Conservation (phyloP, 2,329 filamentous ascomycete genomes). For the Ceratocystis papillata region DNA sequence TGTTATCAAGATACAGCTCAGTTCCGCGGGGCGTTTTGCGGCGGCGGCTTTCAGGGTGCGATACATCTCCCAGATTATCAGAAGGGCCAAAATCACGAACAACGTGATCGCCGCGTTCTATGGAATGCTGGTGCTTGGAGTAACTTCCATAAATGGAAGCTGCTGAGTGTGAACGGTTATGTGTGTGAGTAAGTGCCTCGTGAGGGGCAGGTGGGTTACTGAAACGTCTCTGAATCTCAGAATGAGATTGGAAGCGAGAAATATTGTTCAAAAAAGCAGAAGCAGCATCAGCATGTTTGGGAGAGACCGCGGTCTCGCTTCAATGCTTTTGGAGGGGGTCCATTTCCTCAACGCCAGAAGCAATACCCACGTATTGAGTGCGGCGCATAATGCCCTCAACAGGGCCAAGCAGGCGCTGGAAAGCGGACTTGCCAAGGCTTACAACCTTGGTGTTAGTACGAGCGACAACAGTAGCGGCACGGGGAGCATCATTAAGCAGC, state of each 20-base stretch:
- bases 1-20: conserved; percentile 18
- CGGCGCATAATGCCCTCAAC: conserved; percentile 92
- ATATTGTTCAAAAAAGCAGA: conserved; percentile 4
- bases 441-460: conserved; percentile 86
- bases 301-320: conserved; percentile 19
- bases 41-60: conserved; percentile 19
- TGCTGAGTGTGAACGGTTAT: conserved; percentile 19
- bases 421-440: conserved; percentile 82
- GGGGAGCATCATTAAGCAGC: conserved; percentile 81
- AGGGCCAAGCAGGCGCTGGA: conserved; percentile 83
- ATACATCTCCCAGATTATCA: conserved; percentile 16
- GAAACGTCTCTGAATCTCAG: conserved; percentile 19
- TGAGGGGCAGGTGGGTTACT: conserved; percentile 19
- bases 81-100: not conserved
- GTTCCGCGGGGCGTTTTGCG: conserved; percentile 23
- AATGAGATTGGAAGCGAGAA: conserved; percentile 4
- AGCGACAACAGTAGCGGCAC: conserved; percentile 79
- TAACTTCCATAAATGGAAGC: conserved; percentile 12
- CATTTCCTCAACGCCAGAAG: conserved; percentile 53
- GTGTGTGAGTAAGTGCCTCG: conserved; percentile 5
- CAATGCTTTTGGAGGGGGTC: conserved; percentile 47
- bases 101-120: conserved; percentile 11
- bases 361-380: conserved; percentile 51
- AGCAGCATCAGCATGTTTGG: conserved; percentile 11
- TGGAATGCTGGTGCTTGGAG: conserved; percentile 14